Conservation (phyloP, 805 yeast species). For the Pichia manshurica region DNA sequence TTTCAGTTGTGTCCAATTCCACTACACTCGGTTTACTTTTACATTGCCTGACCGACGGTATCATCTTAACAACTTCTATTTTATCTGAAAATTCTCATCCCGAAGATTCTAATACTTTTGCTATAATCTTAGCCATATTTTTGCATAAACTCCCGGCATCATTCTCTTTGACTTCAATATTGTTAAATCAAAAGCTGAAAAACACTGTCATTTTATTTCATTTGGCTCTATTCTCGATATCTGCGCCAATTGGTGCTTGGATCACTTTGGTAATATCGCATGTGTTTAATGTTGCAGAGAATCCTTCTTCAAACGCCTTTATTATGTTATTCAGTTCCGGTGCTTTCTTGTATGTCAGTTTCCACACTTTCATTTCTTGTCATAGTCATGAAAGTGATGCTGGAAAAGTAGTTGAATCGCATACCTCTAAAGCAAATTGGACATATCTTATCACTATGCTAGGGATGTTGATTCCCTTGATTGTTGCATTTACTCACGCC, state of each 20-base stretch:
- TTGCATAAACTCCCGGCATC: slow-evolving; percentile 73
- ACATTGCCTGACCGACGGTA: slow-evolving; percentile 69
- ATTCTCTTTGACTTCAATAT: slow-evolving; percentile 56
- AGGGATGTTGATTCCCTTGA: slow-evolving; percentile 28
- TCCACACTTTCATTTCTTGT: slow-evolving; percentile 45
- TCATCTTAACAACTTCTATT: slow-evolving; percentile 55
- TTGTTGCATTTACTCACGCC: slow-evolving; percentile 24
- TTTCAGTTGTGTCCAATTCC: slow-evolving; percentile 36
- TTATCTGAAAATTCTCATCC: slow-evolving; percentile 27
- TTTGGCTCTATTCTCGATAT: slow-evolving; percentile 45
- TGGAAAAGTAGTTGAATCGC: not conserved
- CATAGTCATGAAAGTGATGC: slow-evolving; percentile 19
- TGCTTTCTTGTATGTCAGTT: slow-evolving; percentile 64
- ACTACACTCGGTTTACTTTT: slow-evolving; percentile 57
- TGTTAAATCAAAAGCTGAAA: slow-evolving; percentile 35
- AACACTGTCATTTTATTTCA: slow-evolving; percentile 37
- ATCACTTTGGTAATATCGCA: slow-evolving; percentile 34
- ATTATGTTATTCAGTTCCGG: slow-evolving; percentile 64
- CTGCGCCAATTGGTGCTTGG: slow-evolving; percentile 60
- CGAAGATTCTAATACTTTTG: slow-evolving; percentile 21
- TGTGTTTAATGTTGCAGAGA: slow-evolving; percentile 15
- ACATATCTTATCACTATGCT: slow-evolving; percentile 18
- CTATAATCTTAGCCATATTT: slow-evolving; percentile 56
- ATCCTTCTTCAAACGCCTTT: slow-evolving; percentile 40
- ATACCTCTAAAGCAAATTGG: slow-evolving; percentile 5